These are phyloP conservation scores for Eragrostis nindensis DNA, from an alignment of 176 grass and related monocot genomes.

Conservation along the genomic window DNA sequence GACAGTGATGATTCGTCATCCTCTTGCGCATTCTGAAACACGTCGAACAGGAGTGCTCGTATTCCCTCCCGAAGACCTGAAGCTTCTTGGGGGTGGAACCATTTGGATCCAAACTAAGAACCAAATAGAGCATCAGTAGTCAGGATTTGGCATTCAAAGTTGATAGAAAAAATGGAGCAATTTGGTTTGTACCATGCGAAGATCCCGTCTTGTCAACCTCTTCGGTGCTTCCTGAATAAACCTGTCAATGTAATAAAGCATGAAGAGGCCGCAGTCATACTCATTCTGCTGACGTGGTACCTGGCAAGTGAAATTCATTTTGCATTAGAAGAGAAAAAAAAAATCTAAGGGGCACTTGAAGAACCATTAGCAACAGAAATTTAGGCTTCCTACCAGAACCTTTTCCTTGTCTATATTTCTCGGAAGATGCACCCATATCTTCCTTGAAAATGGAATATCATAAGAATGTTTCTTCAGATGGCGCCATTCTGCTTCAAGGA, in stretches of 20 bases:
- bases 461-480: constrained; percentile 49
- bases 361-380: constrained; percentile 1
- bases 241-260: constrained; percentile 62
- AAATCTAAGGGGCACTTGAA: constrained; percentile 19
- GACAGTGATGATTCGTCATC: constrained; percentile 22
- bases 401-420: constrained; percentile 35
- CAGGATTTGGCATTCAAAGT: not conserved
- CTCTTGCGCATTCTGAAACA: constrained; percentile 28
- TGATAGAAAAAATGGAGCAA: not conserved
- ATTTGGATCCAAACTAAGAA: constrained; percentile 61
- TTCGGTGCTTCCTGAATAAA: constrained; percentile 64
- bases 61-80: constrained; percentile 43
- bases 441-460: constrained; percentile 52
- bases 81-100: constrained; percentile 52
- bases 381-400: constrained; percentile 46
- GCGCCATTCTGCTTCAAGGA: constrained; percentile 63
- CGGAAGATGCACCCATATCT: constrained; percentile 56
- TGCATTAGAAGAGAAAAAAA: constrained; percentile 42
- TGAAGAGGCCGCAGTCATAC: constrained; percentile 63
- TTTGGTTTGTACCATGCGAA: constrained; percentile 47
- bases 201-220: constrained; percentile 38
- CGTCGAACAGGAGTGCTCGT: constrained; percentile 35
- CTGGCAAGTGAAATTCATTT: constrained; percentile 38
- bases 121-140: constrained; percentile 20
- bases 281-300: constrained; percentile 58